phyloP scores from a whole-genome alignment of 2,329 filamentous ascomycete species.

The Penicillium digitatum region DNA sequence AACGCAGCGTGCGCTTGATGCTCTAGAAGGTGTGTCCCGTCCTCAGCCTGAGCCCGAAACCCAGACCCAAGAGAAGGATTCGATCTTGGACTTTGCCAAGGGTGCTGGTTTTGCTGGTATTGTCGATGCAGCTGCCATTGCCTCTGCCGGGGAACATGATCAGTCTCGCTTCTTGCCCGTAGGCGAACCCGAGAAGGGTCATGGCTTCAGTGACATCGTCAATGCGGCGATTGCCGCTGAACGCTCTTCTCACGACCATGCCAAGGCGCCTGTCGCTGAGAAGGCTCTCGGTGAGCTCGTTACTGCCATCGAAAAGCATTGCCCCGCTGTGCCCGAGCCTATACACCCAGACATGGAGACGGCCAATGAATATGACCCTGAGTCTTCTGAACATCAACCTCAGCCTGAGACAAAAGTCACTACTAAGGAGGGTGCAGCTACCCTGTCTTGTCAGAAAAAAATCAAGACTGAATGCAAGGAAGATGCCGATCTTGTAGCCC shows the following conservation, averaged over 20 bases:
- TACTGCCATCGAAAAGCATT: conserved; percentile 14
- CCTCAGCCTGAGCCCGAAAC: conserved; percentile 13
- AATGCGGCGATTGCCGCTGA: conserved; percentile 19
- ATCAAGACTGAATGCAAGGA: conserved; percentile 39
- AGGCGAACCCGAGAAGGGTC: not conserved
- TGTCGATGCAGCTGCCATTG: conserved; percentile 26
- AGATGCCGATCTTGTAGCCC: conserved; percentile 7
- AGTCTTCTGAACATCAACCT: not conserved
- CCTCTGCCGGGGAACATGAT: conserved; percentile 14
- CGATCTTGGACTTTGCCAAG: not conserved
- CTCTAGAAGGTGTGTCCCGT: conserved; percentile 15
- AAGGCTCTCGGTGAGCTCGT: conserved; percentile 9
- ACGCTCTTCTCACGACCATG: conserved; percentile 4
- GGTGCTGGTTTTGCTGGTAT: conserved; percentile 18
- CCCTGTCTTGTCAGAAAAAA: conserved; percentile 26
- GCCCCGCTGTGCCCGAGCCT: not conserved
- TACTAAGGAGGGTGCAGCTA: conserved; percentile 14
- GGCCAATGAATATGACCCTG: conserved; percentile 8
- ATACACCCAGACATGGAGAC: not conserved
- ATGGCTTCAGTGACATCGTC: conserved; percentile 18
- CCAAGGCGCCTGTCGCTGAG: conserved; percentile 1
- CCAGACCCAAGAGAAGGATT: conserved; percentile 10
- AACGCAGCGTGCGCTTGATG: conserved; percentile 14
- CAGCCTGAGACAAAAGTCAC: conserved; percentile 10
- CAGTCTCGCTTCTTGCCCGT: not conserved